Base-by-base conservation (phyloP, 495 filamentous ascomycete species). In the Eremomyces bilateralis region DNA sequence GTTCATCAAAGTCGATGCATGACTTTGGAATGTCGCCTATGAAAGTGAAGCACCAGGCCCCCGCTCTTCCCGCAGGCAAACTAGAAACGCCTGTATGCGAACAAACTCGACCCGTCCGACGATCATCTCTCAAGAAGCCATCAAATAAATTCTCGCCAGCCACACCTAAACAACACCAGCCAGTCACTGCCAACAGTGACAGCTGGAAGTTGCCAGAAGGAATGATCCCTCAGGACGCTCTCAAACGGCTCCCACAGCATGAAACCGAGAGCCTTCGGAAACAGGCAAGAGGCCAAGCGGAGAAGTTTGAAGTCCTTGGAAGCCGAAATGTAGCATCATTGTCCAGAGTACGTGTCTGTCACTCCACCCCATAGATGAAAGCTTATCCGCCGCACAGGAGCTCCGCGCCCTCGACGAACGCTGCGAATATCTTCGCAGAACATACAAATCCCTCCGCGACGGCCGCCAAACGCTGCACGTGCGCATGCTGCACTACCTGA, bases 401-500 rank as follows among this genome's bases (percentile, higher is more conserved):
- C 63, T 80, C 18, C 61, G 69, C 8, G 62, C 62, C 25, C 58
- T 81, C n/a, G 76, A 81, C 40, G 65, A 75, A 34, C 63, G 73
- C 27, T 74, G 68, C 33, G 71, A 78, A 38, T 80, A 80, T 48
- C 64, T 81, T 28, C 65, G 71, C 11, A 70, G 63, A 39, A 79
- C 72, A 0, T 69, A 76, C 44, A 70, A 63, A 27, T 69, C 67
- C n/a, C 62, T 81, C 12, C 61, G 73, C 6, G 59, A 64, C 3
- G 73, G 74, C 3, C 63, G 76, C 28, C 69, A 67, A 35, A 75
- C 70, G 43, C 60, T 80, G 1, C 76, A 80, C 45, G 58, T 58
- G 12, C 61, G 74, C 21, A 75, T 79, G 49, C 70, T 76, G 42
- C 62, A 68, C 28, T 77, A 76, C 43, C 61, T 81, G 4, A 64